phyloP scores from a whole-genome alignment of 257 asterid genomes.

The Osmanthus fragrans region DNA sequence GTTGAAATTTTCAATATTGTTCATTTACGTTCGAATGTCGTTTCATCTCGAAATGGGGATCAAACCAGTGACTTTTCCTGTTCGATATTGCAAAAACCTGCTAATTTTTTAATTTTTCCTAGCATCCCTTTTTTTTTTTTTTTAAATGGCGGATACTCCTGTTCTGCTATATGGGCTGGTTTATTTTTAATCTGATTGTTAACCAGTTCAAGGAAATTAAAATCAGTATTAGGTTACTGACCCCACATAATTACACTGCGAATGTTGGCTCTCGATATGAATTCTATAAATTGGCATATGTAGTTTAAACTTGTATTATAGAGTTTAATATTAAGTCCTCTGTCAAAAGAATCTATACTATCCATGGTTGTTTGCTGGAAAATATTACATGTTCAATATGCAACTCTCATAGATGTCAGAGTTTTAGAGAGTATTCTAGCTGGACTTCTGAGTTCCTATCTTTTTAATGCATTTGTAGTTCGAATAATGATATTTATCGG shows the following conservation, averaged over 20 bases:
- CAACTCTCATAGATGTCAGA: neutral
- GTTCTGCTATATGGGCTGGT: neutral
- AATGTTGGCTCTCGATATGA: no score
- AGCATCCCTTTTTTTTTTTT: neutral
- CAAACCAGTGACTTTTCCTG: neutral
- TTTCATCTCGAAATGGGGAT: neutral
- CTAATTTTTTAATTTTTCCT: neutral
- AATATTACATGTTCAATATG: neutral
- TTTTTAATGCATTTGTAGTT: neutral
- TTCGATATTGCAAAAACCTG: neutral
- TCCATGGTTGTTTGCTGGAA: neutral
- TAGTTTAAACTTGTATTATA: conserved; percentile 2
- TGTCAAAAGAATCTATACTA: neutral
- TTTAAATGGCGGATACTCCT: neutral
- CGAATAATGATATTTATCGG: neutral
- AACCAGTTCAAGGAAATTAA: neutral
- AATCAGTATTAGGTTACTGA: neutral
- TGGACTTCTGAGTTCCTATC: neutral
- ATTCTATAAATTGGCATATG: no score
- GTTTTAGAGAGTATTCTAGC: neutral
- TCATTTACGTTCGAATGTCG: neutral
- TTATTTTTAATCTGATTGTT: neutral
- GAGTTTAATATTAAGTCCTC: neutral
- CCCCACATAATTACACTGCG: neutral
- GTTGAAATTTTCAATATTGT: neutral